A percentile compares a stretch with the other conserved stretches of the same genome.
Evolutionary conservation across 805 yeast species (phyloP).

Genomic region (Teunomyces stri): DNA sequence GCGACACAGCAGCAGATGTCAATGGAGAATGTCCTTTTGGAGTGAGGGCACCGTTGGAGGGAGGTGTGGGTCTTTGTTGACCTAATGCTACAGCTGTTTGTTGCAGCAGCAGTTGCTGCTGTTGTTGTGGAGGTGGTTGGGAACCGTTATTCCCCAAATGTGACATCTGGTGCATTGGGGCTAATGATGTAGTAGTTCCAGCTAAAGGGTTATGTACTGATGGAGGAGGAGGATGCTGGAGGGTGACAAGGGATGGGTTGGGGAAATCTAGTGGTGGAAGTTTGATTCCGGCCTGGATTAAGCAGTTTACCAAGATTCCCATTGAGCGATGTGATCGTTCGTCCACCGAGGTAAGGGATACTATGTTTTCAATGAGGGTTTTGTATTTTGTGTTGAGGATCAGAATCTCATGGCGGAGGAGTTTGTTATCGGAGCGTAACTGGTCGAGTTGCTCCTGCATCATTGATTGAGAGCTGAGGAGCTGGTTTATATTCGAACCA

Average conservation of each 20-base stretch:
- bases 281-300: constrained; percentile 60
- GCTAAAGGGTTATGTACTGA: not conserved
- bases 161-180: constrained; percentile 4
- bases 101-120: not conserved
- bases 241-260: constrained; percentile 25
- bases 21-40: constrained; percentile 17
- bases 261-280: constrained; percentile 66
- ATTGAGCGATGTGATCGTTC: constrained; percentile 57
- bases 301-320: constrained; percentile 45
- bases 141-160: constrained; percentile 5
- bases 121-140: constrained; percentile 7
- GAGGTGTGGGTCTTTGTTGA: constrained; percentile 4
- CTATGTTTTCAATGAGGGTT: constrained; percentile 59
- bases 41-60: constrained; percentile 10
- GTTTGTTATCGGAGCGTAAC: constrained; percentile 31
- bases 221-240: constrained; percentile 15
- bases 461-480: constrained; percentile 9
- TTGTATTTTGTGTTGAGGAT: constrained; percentile 57
- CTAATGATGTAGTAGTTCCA: not conserved
- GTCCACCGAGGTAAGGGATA: constrained; percentile 53
- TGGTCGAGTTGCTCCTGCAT: constrained; percentile 32
- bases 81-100: not conserved
- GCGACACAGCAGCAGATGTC: constrained; percentile 12
- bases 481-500: constrained; percentile 6
- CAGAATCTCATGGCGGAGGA: constrained; percentile 32